These are phyloP conservation scores for Pseudogymnoascus pannorum DNA, from an alignment of 2,329 filamentous ascomycete species.

Conservation along the genomic window DNA sequence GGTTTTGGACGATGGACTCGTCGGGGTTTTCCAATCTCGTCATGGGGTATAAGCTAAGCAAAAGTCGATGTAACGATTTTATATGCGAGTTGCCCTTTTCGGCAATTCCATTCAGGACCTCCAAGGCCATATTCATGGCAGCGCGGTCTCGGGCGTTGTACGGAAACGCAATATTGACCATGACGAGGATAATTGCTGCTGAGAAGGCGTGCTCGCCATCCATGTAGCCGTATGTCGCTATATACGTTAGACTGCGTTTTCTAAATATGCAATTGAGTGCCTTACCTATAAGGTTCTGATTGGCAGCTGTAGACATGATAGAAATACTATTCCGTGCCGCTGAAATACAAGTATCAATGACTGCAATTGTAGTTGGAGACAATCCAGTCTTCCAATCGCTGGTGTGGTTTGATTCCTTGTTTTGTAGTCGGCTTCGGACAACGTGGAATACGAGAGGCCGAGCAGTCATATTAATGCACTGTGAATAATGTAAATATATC, in stretches of 20 bases:
- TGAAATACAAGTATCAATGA: constrained; percentile 46
- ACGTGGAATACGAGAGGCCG: constrained; percentile 47
- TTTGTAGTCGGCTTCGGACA: constrained; percentile 40
- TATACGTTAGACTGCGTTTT: neutral
- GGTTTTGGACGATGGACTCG: constrained; percentile 21
- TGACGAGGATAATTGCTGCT: constrained; percentile 45
- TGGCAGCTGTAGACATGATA: constrained; percentile 42
- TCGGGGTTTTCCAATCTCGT: neutral
- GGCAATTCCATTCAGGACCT: constrained; percentile 43
- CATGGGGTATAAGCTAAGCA: constrained; percentile 29
- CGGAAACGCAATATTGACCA: constrained; percentile 48
- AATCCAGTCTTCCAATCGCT: constrained; percentile 41
- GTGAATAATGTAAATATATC: constrained; percentile 47
- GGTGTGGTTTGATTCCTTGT: constrained; percentile 28
- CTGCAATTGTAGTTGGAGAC: constrained; percentile 39
- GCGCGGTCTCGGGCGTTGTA: constrained; percentile 33
- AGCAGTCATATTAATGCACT: constrained; percentile 51
- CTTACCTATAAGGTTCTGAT: constrained; percentile 43
- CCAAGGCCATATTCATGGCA: constrained; percentile 40
- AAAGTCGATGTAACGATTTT: constrained; percentile 32
- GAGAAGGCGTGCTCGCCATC: constrained; percentile 50
- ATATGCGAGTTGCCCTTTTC: constrained; percentile 46
- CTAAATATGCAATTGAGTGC: neutral
- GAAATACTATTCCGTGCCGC: constrained; percentile 42
- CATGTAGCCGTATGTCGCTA: constrained; percentile 50